These are phyloP conservation scores for Penicillium coffeae DNA, from an alignment of 495 filamentous ascomycete genomes.

Conservation along the genomic window DNA sequence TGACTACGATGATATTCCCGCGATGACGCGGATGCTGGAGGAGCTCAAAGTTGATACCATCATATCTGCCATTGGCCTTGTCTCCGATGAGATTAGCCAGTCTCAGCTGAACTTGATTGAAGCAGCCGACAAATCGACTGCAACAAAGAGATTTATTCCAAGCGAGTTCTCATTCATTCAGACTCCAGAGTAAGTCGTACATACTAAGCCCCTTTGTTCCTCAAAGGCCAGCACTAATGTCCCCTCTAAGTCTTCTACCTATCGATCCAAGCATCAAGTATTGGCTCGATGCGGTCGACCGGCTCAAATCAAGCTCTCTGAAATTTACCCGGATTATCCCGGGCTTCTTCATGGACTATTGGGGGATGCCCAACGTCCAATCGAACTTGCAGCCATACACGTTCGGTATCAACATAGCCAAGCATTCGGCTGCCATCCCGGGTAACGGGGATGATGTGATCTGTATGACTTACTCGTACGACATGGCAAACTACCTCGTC, in stretches of 20 bases:
- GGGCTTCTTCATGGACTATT: slow-evolving; percentile 57
- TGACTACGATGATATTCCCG: slow-evolving; percentile 40
- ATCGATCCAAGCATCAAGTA: slow-evolving; percentile 35
- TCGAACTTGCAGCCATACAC: slow-evolving; percentile 38
- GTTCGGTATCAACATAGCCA: slow-evolving; percentile 45
- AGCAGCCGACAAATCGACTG: slow-evolving; percentile 42
- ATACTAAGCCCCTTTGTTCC: too few species aligned
- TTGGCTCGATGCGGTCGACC: slow-evolving; percentile 31
- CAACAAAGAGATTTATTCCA: slow-evolving; percentile 45
- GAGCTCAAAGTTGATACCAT: slow-evolving; percentile 47
- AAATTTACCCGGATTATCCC: slow-evolving; percentile 47
- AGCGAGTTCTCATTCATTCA: slow-evolving; percentile 47
- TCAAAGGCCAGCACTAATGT: too few species aligned
- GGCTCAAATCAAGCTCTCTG: slow-evolving; percentile 27
- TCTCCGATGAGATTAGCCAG: slow-evolving; percentile 27
- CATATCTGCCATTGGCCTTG: slow-evolving; percentile 46
- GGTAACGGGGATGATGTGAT: slow-evolving; percentile 46
- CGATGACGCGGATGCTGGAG: slow-evolving; percentile 38
- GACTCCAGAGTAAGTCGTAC: slow-evolving; percentile 32
- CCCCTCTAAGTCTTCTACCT: slow-evolving; percentile 26
- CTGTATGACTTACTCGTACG: slow-evolving; percentile 50
- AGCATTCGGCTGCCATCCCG: slow-evolving; percentile 47
- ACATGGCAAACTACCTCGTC: slow-evolving; percentile 49
- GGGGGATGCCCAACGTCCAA: slow-evolving; percentile 41
- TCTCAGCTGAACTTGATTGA: slow-evolving; percentile 46